phyloP scores from a whole-genome alignment of 2,329 filamentous ascomycete genomes.

The Aspergillus neotritici region DNA sequence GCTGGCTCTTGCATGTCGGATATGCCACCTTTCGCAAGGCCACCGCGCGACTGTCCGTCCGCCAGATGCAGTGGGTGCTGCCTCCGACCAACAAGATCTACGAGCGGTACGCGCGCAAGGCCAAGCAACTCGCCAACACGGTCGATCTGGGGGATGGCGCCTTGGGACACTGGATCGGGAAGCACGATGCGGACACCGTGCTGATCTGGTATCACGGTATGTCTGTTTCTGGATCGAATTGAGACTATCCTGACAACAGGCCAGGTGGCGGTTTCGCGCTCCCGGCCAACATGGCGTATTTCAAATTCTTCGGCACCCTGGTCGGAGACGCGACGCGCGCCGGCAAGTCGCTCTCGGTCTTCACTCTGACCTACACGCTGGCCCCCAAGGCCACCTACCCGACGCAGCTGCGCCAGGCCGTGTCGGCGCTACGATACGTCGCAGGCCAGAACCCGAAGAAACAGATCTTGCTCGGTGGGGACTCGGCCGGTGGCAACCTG shows the following conservation, averaged over 20 bases:
- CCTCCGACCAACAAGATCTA: slow-evolving; percentile 27
- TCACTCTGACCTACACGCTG: slow-evolving; percentile 56
- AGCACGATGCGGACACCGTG: slow-evolving; percentile 32
- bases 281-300: slow-evolving; percentile 43
- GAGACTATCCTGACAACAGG: slow-evolving; percentile 28
- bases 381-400: slow-evolving; percentile 43
- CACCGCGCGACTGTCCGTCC: slow-evolving; percentile 21
- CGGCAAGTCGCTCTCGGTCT: slow-evolving; percentile 45
- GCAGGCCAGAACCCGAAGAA: slow-evolving; percentile 28
- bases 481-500: slow-evolving; percentile 42
- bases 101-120: slow-evolving; percentile 21
- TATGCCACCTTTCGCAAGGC: slow-evolving; percentile 31
- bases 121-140: slow-evolving; percentile 19
- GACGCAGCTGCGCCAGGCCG: slow-evolving; percentile 39
- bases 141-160: slow-evolving; percentile 31
- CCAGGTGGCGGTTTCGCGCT: slow-evolving; percentile 54
- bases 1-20: slow-evolving; percentile 29
- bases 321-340: slow-evolving; percentile 37
- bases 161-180: slow-evolving; percentile 36
- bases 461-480: slow-evolving; percentile 39
- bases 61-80: slow-evolving; percentile 28
- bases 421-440: slow-evolving; percentile 38
- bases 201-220: slow-evolving; percentile 37
- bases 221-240: background rate
- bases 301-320: slow-evolving; percentile 45